phyloP scores from a whole-genome alignment of 2,329 filamentous ascomycete species.

The Trichophyton rubrum region DNA sequence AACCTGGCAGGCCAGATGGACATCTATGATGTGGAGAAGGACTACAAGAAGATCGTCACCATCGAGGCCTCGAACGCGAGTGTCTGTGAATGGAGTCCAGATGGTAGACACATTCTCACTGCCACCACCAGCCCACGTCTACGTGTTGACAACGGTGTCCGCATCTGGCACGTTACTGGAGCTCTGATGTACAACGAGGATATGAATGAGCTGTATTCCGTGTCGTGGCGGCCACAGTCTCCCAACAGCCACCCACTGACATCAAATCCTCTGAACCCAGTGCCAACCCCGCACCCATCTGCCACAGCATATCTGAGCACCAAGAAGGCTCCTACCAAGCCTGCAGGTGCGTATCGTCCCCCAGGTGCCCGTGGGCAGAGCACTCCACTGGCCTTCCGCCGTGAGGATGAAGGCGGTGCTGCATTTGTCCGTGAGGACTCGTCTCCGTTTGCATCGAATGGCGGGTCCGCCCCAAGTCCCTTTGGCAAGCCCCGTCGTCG shows the following conservation, averaged over 20 bases:
- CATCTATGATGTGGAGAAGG: slow-evolving; percentile 89
- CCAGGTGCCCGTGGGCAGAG: slow-evolving; percentile 80
- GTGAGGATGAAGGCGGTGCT: slow-evolving; percentile 89
- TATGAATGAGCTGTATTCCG: slow-evolving; percentile 86
- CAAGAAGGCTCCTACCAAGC: slow-evolving; percentile 89
- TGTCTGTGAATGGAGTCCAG: slow-evolving; percentile 93
- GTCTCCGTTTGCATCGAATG: slow-evolving; percentile 30
- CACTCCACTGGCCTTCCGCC: slow-evolving; percentile 90
- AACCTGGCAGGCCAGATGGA: slow-evolving; percentile 97
- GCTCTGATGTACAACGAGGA: slow-evolving; percentile 90
- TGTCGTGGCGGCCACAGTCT: slow-evolving; percentile 70
- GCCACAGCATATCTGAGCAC: slow-evolving; percentile 70
- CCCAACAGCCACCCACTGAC: slow-evolving; percentile 44
- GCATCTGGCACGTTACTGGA: slow-evolving; percentile 85
- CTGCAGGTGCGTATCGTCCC: slow-evolving; percentile 90
- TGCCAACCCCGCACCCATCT: slow-evolving; percentile 70
- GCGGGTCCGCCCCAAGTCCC: slow-evolving; percentile 48
- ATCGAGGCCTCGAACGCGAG: slow-evolving; percentile 94
- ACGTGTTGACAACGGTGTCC: slow-evolving; percentile 90
- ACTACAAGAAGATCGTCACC: slow-evolving; percentile 82
- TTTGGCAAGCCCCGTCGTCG: slow-evolving; percentile 64
- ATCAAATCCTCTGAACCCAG: slow-evolving; percentile 58
- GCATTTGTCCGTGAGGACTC: slow-evolving; percentile 73
- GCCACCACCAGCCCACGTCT: slow-evolving; percentile 94
- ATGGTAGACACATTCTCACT: slow-evolving; percentile 89